Percentiles rank a stretch among this genome's conserved stretches.
phyloP scores from a whole-genome alignment of 768 basidiomycete species.

The Amanita pallidorosea region DNA sequence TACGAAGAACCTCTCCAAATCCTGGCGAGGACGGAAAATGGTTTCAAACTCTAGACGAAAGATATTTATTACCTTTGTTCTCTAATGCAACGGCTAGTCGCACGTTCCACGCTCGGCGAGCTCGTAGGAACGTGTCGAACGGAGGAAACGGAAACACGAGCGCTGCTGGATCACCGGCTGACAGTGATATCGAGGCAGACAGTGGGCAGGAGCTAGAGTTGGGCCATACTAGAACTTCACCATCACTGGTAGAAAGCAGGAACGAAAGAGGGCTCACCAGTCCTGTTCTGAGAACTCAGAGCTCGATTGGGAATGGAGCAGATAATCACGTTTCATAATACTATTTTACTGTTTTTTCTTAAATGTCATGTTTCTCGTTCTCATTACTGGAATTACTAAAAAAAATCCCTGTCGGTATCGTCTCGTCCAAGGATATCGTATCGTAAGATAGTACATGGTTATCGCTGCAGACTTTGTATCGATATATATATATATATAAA shows the following conservation, averaged over 20 bases:
- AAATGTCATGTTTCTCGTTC: neutral
- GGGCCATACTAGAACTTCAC: conserved; percentile 12
- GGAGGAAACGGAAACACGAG: conserved; percentile 19
- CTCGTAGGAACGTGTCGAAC: conserved; percentile 34
- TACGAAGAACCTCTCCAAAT: conserved; percentile 10
- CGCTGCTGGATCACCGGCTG: conserved; percentile 22
- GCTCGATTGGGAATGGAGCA: conserved; percentile 12
- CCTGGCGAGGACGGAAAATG: conserved; percentile 75
- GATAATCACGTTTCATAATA: conserved; percentile 10
- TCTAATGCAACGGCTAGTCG: conserved; percentile 86
- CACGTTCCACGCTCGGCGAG: conserved; percentile 72
- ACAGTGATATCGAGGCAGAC: conserved; percentile 30
- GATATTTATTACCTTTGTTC: conserved; percentile 87
- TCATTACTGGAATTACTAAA: neutral
- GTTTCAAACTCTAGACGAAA: conserved; percentile 94
- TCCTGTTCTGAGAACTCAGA: conserved; percentile 50
- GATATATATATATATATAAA: neutral
- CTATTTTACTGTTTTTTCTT: neutral
- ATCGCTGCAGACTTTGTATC: no score
- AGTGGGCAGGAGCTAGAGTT: conserved; percentile 33
- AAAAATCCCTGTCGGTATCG: neutral
- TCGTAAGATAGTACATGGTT: neutral
- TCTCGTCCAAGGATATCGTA: neutral
- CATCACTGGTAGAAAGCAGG: conserved; percentile 25
- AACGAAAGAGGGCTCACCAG: conserved; percentile 55